Base-by-base conservation (phyloP, 805 yeast species). In the Isabelozyma heimii region DNA sequence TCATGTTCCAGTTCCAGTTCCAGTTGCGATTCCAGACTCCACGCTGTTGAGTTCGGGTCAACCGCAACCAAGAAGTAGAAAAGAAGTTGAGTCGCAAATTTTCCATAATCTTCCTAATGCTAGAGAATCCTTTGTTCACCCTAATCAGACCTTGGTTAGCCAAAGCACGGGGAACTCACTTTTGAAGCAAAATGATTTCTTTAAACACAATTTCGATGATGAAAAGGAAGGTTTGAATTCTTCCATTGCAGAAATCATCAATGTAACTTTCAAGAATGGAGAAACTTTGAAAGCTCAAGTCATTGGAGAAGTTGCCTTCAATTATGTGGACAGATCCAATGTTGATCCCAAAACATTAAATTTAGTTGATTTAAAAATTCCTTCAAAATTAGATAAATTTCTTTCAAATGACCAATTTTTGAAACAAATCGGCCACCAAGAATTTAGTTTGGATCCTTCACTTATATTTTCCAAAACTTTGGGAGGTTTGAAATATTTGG, bases 271-370 rank as follows among this genome's bases (percentile, higher is more conserved):
- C 66, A 82, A 80, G 53, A 89, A 85, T 59, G 96, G 95, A 15
- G 67, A 69, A 41, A 70, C 84, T 37, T 64, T 67, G 10, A 77
- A 81, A 35, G 79, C 89, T 7, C 83, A 85, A 60, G 76, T 85
- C 10, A 77, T 86, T 47, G 97, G 98, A 46, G 97, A 92, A 69
- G 75, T 91, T 56, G 96, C 97, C 0, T 80, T 91, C 63, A 85
- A 85, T 57, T 89, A 83, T 62, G 76, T 78, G 42, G 45, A 54
- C 4, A 55, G 54, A 26, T 59, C 57, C 17, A 56, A 62, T 26
- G 66, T 47, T 8, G 17, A 48, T 1, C 46, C 41, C 9, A 33
- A 45, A 9, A n/a, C 48, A 12, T 16, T 33, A 12, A 51, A 63
- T 3, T 43, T 24, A 10, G 55, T 70, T 15, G 63, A 80, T 6